Percentiles rank a stretch among this genome's conserved stretches.
Conservation (phyloP, 768 basidiomycete species). For the Rhizopogon rudus region DNA sequence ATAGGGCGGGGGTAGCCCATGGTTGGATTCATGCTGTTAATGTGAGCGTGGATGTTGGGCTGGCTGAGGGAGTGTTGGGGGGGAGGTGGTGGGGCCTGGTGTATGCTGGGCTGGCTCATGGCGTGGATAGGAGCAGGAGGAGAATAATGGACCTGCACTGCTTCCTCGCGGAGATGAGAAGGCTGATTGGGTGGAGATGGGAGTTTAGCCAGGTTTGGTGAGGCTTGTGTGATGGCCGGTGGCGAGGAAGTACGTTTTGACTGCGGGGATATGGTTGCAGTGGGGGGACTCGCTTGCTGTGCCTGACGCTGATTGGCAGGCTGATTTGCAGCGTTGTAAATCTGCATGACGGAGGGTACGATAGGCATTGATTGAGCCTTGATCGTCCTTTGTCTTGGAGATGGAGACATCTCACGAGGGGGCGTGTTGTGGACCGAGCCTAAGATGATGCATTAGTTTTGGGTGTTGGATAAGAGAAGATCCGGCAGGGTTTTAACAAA, state of each 20-base stretch:
- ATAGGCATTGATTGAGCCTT: constrained; percentile 62
- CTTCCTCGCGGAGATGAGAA: constrained; percentile 26
- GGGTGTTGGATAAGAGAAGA: constrained; percentile 8
- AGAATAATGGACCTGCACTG: constrained; percentile 36
- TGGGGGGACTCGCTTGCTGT: constrained; percentile 32
- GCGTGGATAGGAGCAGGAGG: constrained; percentile 34
- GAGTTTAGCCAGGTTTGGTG: constrained; percentile 29
- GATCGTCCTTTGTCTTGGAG: constrained; percentile 45
- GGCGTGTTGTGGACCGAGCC: constrained; percentile 25
- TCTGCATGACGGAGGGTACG: constrained; percentile 52
- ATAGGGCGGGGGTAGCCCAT: constrained; percentile 64
- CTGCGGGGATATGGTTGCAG: constrained; percentile 28
- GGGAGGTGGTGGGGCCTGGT: constrained; percentile 31
- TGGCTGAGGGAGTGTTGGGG: constrained; percentile 25
- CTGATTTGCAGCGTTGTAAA: constrained; percentile 36
- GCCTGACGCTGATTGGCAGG: constrained; percentile 32
- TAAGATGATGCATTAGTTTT: constrained; percentile 7
- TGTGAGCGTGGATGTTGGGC: constrained; percentile 23
- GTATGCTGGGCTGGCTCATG: constrained; percentile 25
- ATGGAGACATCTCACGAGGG: constrained; percentile 39
- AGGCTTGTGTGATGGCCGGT: constrained; percentile 26
- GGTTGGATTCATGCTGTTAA: constrained; percentile 23
- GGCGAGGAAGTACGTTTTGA: constrained; percentile 29
- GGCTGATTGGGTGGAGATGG: constrained; percentile 19
- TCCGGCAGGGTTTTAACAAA: constrained; percentile 5